Evolutionary conservation across 2,329 filamentous ascomycete species (phyloP), one percentile per base, ranked within the genome.

Genomic region (Stemphylium lycopersici): DNA sequence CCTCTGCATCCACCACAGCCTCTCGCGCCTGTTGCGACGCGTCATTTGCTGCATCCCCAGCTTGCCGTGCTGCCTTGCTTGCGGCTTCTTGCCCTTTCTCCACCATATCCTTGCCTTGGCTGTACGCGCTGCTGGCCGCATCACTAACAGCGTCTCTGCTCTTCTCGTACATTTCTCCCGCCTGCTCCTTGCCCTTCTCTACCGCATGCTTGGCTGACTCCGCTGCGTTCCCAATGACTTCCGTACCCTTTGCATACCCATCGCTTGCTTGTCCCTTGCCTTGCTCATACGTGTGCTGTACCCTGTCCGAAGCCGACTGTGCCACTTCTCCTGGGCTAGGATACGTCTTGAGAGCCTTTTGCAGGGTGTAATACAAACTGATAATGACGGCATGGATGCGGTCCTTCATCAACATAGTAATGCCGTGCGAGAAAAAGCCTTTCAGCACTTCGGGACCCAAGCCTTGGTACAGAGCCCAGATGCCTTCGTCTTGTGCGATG

Each of bases 381-480:
- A 96, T 84, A 51, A 96, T 84, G 13, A 87, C 73, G 24, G 84
- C 81, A 71, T 96, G 90, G 7, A 95, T 84, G 4, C 84, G 78
- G 51, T 93, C 90, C 75, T 96, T 96, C 54, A 90, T 86, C 48
- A 93, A 78, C 90, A 96, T 96, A 1, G 91, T 93, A 46, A 92
- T 83, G 0, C 92, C 92, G 67, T 96, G 91, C 18, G 86, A 87
- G 66, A 96, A 87, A 77, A 96, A 96, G 0, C 90, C 89, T 67
- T 92, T 93, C 7, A 93, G 75, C 3, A 96, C 81, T 74, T 96
- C 90, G 4, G 87, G 90, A 12, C 81, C 82, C 0, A 96, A 78
- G 4, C 91, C 92, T 43, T 89, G 85, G 69, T 96, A 96, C 7
- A 96, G 76, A 0, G 87, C 88, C 3, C 72, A 70, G 0, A 87